A percentile compares a stretch with the other conserved stretches of the same genome.
Conservation (phyloP, 495 filamentous ascomycete genomes). For the Penicillium pulvis region DNA sequence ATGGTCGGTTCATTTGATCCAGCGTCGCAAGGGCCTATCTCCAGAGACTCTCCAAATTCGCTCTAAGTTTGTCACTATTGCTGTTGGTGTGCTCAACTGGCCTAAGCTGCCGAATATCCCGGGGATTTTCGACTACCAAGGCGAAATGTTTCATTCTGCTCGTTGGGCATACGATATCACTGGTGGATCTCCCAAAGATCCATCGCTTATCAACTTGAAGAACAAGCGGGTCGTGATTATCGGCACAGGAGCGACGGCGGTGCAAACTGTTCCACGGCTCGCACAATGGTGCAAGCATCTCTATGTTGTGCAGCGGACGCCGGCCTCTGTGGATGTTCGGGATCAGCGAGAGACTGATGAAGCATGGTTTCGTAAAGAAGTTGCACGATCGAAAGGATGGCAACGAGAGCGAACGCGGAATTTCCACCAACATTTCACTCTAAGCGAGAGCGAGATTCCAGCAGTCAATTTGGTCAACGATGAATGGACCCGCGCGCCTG, state of each 20-base stretch:
- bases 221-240: constrained; percentile 51
- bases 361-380: constrained; percentile 42
- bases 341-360: constrained; percentile 51
- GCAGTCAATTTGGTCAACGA: constrained; percentile 41
- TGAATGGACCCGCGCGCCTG: constrained; percentile 37
- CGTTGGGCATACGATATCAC: constrained; percentile 50
- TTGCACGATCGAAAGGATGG: constrained; percentile 46
- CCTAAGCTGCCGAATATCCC: constrained; percentile 32
- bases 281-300: constrained; percentile 36
- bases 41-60: not conserved
- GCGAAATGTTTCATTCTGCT: constrained; percentile 41
- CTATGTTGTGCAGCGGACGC: constrained; percentile 54
- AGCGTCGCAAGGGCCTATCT: not conserved
- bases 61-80: constrained; percentile 24
- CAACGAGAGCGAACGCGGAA: constrained; percentile 26
- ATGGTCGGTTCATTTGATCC: not conserved
- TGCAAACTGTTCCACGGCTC: constrained; percentile 44
- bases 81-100: constrained; percentile 15
- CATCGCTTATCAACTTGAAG: constrained; percentile 35
- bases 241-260: constrained; percentile 49
- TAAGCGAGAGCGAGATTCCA: not conserved
- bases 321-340: constrained; percentile 51
- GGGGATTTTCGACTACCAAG: constrained; percentile 22
- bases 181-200: constrained; percentile 52
- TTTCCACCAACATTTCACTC: constrained; percentile 31